Percentiles rank a stretch among this genome's conserved stretches.
Evolutionary conservation across 2,329 filamentous ascomycete genomes (phyloP).

Genomic region (Claviceps pazoutovae): DNA sequence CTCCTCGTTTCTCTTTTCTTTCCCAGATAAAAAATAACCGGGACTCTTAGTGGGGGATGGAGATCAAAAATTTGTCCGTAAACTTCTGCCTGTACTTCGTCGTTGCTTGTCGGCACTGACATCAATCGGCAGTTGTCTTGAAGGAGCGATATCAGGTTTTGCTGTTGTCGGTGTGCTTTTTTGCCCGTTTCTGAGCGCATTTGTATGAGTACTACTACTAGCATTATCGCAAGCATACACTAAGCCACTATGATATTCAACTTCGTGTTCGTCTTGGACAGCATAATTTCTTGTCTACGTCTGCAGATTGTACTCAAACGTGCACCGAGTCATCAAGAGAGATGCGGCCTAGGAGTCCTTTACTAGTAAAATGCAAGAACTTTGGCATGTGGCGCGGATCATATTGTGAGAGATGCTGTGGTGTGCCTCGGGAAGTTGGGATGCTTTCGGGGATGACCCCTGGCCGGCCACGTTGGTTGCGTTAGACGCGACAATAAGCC

Average conservation of each 20-base stretch:
- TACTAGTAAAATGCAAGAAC: no score
- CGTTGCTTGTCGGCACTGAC: background rate
- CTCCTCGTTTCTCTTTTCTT: background rate
- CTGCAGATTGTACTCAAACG: background rate
- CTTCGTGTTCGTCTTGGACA: background rate
- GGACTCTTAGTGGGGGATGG: background rate
- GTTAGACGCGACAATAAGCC: no score
- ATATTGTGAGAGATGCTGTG: no score
- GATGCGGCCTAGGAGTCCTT: no score
- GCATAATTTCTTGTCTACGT: background rate
- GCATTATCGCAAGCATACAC: background rate
- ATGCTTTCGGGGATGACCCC: no score
- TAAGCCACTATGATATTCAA: background rate
- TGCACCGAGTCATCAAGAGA: no score
- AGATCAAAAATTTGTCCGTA: background rate
- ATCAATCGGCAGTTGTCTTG: background rate
- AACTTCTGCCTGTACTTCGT: background rate
- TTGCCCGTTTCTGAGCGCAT: background rate
- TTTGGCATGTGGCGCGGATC: no score
- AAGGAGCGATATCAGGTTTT: background rate
- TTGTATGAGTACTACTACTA: constrained; percentile 1
- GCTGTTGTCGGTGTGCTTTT: background rate
- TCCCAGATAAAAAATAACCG: background rate
- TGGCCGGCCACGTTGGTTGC: no score
- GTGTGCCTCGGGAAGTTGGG: no score